Base-by-base conservation (phyloP, 495 filamentous ascomycete species). In the Penicillium chermesinum region DNA sequence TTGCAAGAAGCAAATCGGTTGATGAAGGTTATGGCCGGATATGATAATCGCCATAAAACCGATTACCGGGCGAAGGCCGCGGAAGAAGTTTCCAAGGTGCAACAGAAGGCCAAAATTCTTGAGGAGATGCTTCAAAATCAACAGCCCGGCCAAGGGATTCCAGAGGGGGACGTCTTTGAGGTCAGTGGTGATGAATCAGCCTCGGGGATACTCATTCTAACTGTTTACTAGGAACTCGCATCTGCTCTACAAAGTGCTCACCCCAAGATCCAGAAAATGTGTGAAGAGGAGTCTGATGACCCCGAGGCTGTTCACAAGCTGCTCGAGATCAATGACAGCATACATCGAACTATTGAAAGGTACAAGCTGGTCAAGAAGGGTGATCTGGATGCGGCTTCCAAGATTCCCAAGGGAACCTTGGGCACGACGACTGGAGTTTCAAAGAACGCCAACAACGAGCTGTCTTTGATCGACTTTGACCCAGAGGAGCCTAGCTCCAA, bases 1-100 rank as follows among this genome's bases (percentile, higher is more conserved):
- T 68, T 98, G 20, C 90, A 95, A 60, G 93, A 97, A 72, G 93
- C 93, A 9, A 98, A 98, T 59, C 79, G 85, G 56, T 70, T 98
- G 47, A 98, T 98, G 93, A 98, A 98, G 68, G 79, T 98, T 36
- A 96, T 98, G 93, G 93, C 93, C 19, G 93, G 93, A 50, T 97
- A 86, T 65, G 93, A 97, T 64, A 95, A 87, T 36, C 73, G 89
- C 54, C 85, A 89, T 53, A 97, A 96, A 69, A 96, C 94, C 3
- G 93, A 98, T 67, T 98, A 96, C 61, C 82, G 93, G 53, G 93
- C 93, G 22, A 97, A 97, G 70, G 93, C 93, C 2, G 93, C 93
- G 7, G 91, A 96, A 61, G 93, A 97, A 44, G 90, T 97, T 2
- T 77, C 78, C 47, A 94, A 88, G 70, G 88, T 98, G 38, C 91